Conservation (phyloP, 495 filamentous ascomycete species). For the Annulohypoxylon bovei region DNA sequence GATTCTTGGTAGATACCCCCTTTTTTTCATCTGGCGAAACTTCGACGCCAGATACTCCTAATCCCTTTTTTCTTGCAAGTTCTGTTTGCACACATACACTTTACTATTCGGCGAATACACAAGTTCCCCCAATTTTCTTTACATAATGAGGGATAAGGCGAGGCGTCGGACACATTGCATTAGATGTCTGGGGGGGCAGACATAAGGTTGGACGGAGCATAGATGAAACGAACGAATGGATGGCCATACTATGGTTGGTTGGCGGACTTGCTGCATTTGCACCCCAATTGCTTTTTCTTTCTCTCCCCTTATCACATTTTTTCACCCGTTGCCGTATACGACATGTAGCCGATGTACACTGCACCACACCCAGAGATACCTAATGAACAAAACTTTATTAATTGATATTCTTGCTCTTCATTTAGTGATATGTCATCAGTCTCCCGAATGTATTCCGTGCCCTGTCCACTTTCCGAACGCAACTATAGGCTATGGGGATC, state of each 20-base stretch:
- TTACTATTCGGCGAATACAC: slow-evolving; percentile 12
- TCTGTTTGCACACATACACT: slow-evolving; percentile 1
- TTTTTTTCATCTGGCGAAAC: slow-evolving; percentile 19
- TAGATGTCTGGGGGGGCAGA: slow-evolving; percentile 33
- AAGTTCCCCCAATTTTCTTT: slow-evolving; percentile 5
- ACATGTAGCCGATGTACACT: slow-evolving; percentile 29
- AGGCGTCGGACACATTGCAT: slow-evolving; percentile 41
- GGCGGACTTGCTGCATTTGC: slow-evolving; percentile 27
- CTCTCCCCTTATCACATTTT: background rate
- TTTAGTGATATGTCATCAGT: background rate
- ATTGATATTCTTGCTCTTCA: background rate
- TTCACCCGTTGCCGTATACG: slow-evolving; percentile 15
- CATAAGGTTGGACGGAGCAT: slow-evolving; percentile 32
- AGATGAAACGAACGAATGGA: slow-evolving; percentile 26
- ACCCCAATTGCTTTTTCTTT: background rate
- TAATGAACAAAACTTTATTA: slow-evolving; percentile 16
- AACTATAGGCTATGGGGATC: background rate
- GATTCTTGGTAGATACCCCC: slow-evolving; percentile 43
- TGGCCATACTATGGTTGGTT: slow-evolving; percentile 14
- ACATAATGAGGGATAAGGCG: slow-evolving; percentile 19
- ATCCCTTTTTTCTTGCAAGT: background rate
- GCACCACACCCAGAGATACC: slow-evolving; percentile 21
- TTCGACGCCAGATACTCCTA: background rate
- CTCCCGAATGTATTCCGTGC: background rate
- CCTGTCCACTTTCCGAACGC: background rate